These are phyloP conservation scores for Monilinia laxa DNA, from an alignment of 2,329 filamentous ascomycete genomes.

Conservation along the genomic window DNA sequence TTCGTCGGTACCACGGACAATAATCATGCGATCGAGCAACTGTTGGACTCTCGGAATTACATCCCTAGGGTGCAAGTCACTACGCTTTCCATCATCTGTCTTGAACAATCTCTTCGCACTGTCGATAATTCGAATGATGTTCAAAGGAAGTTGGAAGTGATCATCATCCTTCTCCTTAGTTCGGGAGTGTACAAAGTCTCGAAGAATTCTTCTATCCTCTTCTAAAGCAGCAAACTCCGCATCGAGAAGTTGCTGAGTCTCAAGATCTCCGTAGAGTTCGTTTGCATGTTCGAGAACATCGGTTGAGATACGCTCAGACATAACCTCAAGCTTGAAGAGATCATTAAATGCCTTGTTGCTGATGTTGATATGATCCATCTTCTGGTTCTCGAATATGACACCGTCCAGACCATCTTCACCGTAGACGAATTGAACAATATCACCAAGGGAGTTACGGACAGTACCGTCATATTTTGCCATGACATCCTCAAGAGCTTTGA, in stretches of 20 bases:
- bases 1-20: constrained; percentile 80
- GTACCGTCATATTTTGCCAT: constrained; percentile 98
- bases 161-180: constrained; percentile 72
- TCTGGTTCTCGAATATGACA: constrained; percentile 89
- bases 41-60: constrained; percentile 77
- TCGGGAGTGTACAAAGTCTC: constrained; percentile 54
- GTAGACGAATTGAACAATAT: constrained; percentile 96
- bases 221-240: constrained; percentile 79
- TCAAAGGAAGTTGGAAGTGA: constrained; percentile 87
- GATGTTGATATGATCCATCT: constrained; percentile 80
- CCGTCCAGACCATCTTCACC: constrained; percentile 96
- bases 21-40: constrained; percentile 73
- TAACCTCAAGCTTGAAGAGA: constrained; percentile 83
- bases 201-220: constrained; percentile 72
- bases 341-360: constrained; percentile 75
- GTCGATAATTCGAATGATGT: constrained; percentile 86
- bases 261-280: constrained; percentile 83
- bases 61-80: constrained; percentile 84
- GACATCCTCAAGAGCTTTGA: constrained; percentile 96
- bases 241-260: constrained; percentile 82
- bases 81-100: constrained; percentile 80
- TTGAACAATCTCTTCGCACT: constrained; percentile 88
- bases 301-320: constrained; percentile 60
- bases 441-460: constrained; percentile 92
- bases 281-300: constrained; percentile 82